Evolutionary conservation across 768 basidiomycete genomes (phyloP).

Genomic region (Trametes villosa): DNA sequence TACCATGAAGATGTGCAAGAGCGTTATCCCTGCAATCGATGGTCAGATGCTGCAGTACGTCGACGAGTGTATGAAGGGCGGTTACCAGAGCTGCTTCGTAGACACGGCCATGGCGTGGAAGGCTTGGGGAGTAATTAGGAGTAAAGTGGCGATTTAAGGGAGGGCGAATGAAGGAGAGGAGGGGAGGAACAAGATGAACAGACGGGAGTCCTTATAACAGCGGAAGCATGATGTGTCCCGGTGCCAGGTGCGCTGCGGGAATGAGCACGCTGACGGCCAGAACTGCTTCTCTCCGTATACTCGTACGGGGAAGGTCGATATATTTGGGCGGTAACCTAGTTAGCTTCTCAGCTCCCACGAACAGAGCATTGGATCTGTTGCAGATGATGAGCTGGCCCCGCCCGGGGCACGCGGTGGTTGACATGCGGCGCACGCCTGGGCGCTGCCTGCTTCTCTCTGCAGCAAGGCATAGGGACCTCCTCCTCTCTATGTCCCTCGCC

Average conservation of each 20-base stretch:
- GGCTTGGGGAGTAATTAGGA: slow-evolving; percentile 6
- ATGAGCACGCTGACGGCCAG: slow-evolving; percentile 33
- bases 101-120: slow-evolving; percentile 27
- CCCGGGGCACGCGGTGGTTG: slow-evolving; percentile 16
- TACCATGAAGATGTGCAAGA: slow-evolving; percentile 64
- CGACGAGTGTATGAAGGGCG: slow-evolving; percentile 30
- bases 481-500: background rate
- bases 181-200: slow-evolving; percentile 28
- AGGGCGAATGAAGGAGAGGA: slow-evolving; percentile 23
- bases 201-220: slow-evolving; percentile 34
- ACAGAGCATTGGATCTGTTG: slow-evolving; percentile 27
- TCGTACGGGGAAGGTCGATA: slow-evolving; percentile 21
- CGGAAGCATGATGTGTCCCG: slow-evolving; percentile 36
- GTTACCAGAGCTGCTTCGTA: slow-evolving; percentile 67
- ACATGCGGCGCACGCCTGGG: slow-evolving; percentile 15
- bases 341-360: slow-evolving; percentile 26
- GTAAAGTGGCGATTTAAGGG: slow-evolving; percentile 10
- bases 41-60: background rate
- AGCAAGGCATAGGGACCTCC: background rate
- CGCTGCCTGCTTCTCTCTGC: background rate
- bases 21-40: slow-evolving; percentile 58
- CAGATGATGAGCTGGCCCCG: slow-evolving; percentile 19
- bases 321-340: slow-evolving; percentile 24
- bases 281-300: slow-evolving; percentile 27
- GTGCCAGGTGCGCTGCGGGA: slow-evolving; percentile 29